Evolutionary conservation across 1,284 basidiomycete genomes (phyloP).

Genomic region (Kalmanozyma brasiliensis): DNA sequence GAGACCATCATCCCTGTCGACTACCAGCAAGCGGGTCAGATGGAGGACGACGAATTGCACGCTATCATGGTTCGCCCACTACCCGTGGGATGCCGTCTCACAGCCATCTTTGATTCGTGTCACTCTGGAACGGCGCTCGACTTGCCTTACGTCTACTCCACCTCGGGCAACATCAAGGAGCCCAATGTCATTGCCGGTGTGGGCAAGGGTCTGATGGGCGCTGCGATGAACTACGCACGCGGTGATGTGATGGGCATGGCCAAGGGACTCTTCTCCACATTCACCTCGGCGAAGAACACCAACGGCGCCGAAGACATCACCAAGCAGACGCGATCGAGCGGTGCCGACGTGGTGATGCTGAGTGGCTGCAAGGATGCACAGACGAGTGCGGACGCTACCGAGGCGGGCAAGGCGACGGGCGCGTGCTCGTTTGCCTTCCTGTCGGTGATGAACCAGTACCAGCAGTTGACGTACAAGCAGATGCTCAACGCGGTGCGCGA

Average conservation of each 20-base stretch:
- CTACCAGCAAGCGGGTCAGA: conserved; percentile 63
- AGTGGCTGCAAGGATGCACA: conserved; percentile 89
- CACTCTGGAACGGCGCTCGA: conserved; percentile 67
- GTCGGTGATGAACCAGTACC: conserved; percentile 71
- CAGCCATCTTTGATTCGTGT: conserved; percentile 61
- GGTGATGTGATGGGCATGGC: conserved; percentile 78
- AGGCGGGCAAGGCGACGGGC: conserved; percentile 83
- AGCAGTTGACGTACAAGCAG: conserved; percentile 64
- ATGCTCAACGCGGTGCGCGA: conserved; percentile 63
- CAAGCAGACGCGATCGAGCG: conserved; percentile 78
- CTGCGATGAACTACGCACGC: conserved; percentile 77
- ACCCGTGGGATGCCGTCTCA: conserved; percentile 51
- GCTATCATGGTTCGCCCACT: conserved; percentile 64
- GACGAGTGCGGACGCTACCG: conserved; percentile 87
- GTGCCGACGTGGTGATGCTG: conserved; percentile 75
- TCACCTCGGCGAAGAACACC: conserved; percentile 68
- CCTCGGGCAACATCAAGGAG: conserved; percentile 92
- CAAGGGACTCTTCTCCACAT: conserved; percentile 68
- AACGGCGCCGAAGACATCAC: conserved; percentile 76
- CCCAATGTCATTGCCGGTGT: conserved; percentile 73
- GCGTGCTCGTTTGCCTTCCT: conserved; percentile 66
- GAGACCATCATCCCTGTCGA: conserved; percentile 68
- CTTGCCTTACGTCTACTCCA: conserved; percentile 75
- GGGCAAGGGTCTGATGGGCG: conserved; percentile 68
- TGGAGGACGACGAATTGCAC: conserved; percentile 67